phyloP scores from a whole-genome alignment of 495 filamentous ascomycete species.

The Tuber brumale region DNA sequence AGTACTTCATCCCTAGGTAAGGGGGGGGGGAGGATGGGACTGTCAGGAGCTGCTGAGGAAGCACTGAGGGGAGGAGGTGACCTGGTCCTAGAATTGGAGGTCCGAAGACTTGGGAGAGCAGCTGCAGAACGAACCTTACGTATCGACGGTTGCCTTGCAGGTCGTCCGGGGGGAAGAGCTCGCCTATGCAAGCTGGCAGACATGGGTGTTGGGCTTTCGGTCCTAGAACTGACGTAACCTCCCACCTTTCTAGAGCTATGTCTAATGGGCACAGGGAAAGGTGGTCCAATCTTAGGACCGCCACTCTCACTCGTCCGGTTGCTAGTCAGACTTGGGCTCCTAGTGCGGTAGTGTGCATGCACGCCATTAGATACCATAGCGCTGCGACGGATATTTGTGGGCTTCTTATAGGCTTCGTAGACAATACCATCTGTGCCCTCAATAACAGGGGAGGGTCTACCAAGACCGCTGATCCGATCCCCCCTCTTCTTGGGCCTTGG shows the following conservation, averaged over 20 bases:
- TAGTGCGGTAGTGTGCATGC: constrained; percentile 59
- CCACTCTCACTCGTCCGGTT: constrained; percentile 48
- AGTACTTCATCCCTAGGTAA: constrained; percentile 67
- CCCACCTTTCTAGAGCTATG: constrained; percentile 77
- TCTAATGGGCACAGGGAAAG: constrained; percentile 84
- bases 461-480: constrained; percentile 28
- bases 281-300: constrained; percentile 51
- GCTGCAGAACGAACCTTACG: constrained; percentile 80
- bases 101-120: constrained; percentile 50
- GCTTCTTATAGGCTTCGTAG: constrained; percentile 16
- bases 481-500: constrained; percentile 45
- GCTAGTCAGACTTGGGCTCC: constrained; percentile 70
- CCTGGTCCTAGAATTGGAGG: constrained; percentile 51
- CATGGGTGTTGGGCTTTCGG: constrained; percentile 71
- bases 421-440: neutral
- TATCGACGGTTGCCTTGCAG: constrained; percentile 49
- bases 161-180: constrained; percentile 14
- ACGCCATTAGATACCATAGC: constrained; percentile 74
- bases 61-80: constrained; percentile 62
- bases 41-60: constrained; percentile 61
- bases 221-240: constrained; percentile 56
- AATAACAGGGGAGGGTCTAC: constrained; percentile 23
- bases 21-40: constrained; percentile 61
- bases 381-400: constrained; percentile 50
- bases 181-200: constrained; percentile 22